Evolutionary conservation across 2,329 filamentous ascomycete genomes (phyloP).

Genomic region (Dothidotthia symphoricarpi): DNA sequence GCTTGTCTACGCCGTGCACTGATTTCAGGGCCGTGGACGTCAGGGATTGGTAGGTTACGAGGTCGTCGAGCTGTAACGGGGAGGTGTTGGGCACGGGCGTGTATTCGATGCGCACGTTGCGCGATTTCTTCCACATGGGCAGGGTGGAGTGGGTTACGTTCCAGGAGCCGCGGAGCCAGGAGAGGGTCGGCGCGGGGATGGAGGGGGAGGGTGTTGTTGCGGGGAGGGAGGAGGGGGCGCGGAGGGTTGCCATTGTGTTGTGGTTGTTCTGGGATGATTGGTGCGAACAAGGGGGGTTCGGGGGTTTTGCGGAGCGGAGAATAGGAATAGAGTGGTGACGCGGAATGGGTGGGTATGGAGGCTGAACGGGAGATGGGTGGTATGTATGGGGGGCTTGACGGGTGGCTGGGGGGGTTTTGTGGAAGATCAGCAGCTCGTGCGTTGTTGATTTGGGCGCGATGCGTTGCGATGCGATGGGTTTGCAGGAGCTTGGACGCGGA

Average conservation of each 20-base stretch:
- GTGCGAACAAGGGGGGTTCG: too few relatives aligned
- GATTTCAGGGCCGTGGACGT: slow-evolving; percentile 54
- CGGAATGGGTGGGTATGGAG: too few relatives aligned
- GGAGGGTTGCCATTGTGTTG: slow-evolving; percentile 22
- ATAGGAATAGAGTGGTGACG: too few relatives aligned
- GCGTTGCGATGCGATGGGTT: too few relatives aligned
- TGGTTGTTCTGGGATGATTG: too few relatives aligned
- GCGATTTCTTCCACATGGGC: slow-evolving; percentile 73
- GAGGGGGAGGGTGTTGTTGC: slow-evolving; percentile 14
- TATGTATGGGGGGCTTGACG: too few relatives aligned
- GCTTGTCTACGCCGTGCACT: slow-evolving; percentile 65
- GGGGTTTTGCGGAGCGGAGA: too few relatives aligned
- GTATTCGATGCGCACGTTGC: slow-evolving; percentile 81
- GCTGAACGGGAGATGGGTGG: too few relatives aligned
- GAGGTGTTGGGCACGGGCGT: slow-evolving; percentile 37
- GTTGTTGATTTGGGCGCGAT: too few relatives aligned
- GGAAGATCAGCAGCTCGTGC: too few relatives aligned
- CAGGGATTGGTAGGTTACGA: slow-evolving; percentile 67
- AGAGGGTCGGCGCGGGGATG: slow-evolving; percentile 38
- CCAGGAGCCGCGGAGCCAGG: slow-evolving; percentile 36
- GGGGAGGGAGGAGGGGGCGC: slow-evolving; percentile 26
- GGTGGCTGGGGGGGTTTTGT: too few relatives aligned
- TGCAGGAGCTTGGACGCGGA: too few relatives aligned
- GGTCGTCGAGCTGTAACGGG: slow-evolving; percentile 60
- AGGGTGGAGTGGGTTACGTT: slow-evolving; percentile 42